Evolutionary conservation across 495 filamentous ascomycete genomes (phyloP).

Genomic region (Daldinia bambusicola): DNA sequence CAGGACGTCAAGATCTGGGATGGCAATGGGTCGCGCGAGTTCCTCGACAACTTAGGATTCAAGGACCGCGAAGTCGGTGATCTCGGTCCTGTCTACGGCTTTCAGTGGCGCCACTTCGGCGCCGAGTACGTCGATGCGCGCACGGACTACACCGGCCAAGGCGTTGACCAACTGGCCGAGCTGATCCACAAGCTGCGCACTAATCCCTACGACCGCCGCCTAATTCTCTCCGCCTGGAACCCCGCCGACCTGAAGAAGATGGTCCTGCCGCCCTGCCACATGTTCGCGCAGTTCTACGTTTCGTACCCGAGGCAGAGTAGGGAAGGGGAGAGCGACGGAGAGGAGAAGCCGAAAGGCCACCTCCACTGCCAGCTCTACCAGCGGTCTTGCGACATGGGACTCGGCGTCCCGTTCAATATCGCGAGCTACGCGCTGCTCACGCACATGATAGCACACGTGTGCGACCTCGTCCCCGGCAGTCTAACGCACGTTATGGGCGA

Average conservation of each 20-base stretch:
- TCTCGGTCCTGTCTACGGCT: conserved; percentile 95
- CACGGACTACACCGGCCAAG: conserved; percentile 86
- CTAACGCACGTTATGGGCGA: conserved; percentile 96
- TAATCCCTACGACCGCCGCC: conserved; percentile 86
- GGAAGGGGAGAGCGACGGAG: conserved; percentile 42
- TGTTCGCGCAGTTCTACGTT: conserved; percentile 99
- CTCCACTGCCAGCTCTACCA: conserved; percentile 91
- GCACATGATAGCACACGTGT: conserved; percentile 91
- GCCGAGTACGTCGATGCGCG: conserved; percentile 82
- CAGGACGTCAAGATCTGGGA: conserved; percentile 97
- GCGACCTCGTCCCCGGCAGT: conserved; percentile 81
- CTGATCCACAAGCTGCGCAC: conserved; percentile 83
- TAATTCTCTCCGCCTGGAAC: conserved; percentile 95
- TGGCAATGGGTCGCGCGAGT: conserved; percentile 90
- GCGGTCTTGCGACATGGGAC: conserved; percentile 94
- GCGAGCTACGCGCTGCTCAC: conserved; percentile 91
- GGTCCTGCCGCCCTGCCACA: conserved; percentile 96
- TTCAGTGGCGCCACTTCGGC: conserved; percentile 99
- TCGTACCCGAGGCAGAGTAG: conserved; percentile 68
- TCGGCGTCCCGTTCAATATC: conserved; percentile 98
- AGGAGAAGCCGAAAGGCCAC: conserved; percentile 64
- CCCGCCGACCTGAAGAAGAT: conserved; percentile 85
- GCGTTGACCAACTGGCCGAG: conserved; percentile 90
- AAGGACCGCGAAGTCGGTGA: conserved; percentile 83
- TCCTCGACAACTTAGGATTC: conserved; percentile 85